Base-by-base conservation (phyloP, 768 basidiomycete species). In the Mycena metata region DNA sequence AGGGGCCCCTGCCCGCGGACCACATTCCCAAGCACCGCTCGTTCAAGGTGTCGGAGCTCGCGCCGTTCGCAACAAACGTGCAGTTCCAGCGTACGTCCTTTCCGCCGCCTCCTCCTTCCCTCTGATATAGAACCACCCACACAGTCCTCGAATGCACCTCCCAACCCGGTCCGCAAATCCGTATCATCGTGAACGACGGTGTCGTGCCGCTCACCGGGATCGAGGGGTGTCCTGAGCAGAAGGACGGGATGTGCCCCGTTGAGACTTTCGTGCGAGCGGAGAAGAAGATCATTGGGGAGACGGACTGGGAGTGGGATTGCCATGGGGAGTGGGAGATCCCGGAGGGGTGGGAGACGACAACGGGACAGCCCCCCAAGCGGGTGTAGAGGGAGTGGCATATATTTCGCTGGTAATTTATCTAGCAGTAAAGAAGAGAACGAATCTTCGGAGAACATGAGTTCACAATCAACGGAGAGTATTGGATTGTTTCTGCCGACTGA, bases 171-270 rank as follows among this genome's bases (percentile, higher is more conserved):
- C 84, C 80, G 15, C 89, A 95, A 70, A 92, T 96, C 69, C 89
- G 95, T 5, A 83, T 96, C 72, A 89, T 96, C 69, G 86, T 96
- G 77, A 96, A 97, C 79, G 96, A 98, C 73, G 96, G 90, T 0
- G 91, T 93, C 2, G 89, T 89, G 0, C 95, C 96, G 6, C 85
- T 96, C 23, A 92, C 90, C 0, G 89, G 91, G 12, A 86, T 96
- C 69, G 83, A 83, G 16, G 93, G 92, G 8, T 97, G 95, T 73
- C 89, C 88, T 0, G 77, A 84, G 64, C 87, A 93, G 76, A 84
- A 85, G 62, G 88, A 94, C 60, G 96, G 96, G 10, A 83, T 95
- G 80, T 98, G 96, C 70, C 84, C 90, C 3, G 80, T 96, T 4
- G 84, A 86, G 21, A 84, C 86, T 2, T 96, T 96, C 77, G 86